These are phyloP conservation scores for Schwanniomyces pseudopolymorphus DNA, from an alignment of 805 yeast genomes.

Conservation along the genomic window DNA sequence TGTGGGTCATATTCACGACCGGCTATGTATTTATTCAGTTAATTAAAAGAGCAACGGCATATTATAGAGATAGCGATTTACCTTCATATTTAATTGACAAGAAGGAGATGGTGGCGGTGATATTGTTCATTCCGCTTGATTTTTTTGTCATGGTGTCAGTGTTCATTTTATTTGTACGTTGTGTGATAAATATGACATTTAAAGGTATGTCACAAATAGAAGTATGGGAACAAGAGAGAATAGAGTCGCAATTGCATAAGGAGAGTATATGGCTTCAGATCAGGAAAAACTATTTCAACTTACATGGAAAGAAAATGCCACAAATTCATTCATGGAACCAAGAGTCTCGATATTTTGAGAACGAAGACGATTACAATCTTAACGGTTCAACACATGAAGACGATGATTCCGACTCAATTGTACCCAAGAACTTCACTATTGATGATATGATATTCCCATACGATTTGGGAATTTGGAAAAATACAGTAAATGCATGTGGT, in stretches of 20 bases:
- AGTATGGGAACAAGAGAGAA: conserved; percentile 86
- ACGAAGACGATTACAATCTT: neutral
- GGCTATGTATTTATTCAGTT: conserved; percentile 46
- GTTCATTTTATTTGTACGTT: conserved; percentile 57
- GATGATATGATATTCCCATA: conserved; percentile 84
- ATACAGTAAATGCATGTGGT: conserved; percentile 58
- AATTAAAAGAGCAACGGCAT: conserved; percentile 33
- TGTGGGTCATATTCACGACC: conserved; percentile 60
- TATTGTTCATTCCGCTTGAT: conserved; percentile 54
- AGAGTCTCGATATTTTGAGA: conserved; percentile 13
- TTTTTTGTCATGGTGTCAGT: conserved; percentile 63
- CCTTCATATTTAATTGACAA: conserved; percentile 58
- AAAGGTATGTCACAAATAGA: conserved; percentile 88
- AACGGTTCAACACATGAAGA: neutral
- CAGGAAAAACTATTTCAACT: conserved; percentile 39
- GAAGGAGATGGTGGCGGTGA: conserved; percentile 53
- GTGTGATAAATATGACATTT: conserved; percentile 51
- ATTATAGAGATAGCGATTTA: conserved; percentile 48
- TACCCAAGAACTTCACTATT: conserved; percentile 43
- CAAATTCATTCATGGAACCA: conserved; percentile 47
- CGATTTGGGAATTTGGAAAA: conserved; percentile 62
- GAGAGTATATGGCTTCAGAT: conserved; percentile 54
- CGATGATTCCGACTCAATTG: conserved; percentile 11
- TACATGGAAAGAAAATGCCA: conserved; percentile 45
- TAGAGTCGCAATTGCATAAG: conserved; percentile 61